phyloP scores from a whole-genome alignment of 2,329 filamentous ascomycete genomes.

The Leptographium galeiforme region DNA sequence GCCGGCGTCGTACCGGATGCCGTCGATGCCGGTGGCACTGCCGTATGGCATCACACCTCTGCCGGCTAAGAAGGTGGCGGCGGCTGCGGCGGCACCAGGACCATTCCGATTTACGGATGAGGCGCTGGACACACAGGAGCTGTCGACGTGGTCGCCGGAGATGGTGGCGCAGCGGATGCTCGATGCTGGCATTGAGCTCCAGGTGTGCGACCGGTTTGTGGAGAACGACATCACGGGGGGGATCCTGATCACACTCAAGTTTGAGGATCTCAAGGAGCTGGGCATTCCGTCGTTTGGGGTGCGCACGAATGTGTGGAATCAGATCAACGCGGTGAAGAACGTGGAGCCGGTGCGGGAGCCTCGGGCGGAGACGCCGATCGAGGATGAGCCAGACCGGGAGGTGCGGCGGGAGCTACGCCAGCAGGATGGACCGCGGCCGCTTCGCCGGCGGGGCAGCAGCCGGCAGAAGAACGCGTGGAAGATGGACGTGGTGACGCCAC shows the following conservation, averaged over 20 bases:
- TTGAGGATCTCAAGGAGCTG: constrained; percentile 73
- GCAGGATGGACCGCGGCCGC: constrained; percentile 16
- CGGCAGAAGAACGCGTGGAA: constrained; percentile 25
- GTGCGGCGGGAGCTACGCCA: constrained; percentile 28
- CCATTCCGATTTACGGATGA: constrained; percentile 43
- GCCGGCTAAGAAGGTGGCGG: constrained; percentile 22
- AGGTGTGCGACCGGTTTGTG: constrained; percentile 70
- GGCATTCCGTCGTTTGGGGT: constrained; percentile 73
- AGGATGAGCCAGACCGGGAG: constrained; percentile 41
- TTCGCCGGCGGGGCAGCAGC: constrained; percentile 27
- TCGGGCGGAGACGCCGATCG: constrained; percentile 44
- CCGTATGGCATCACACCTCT: constrained; percentile 24
- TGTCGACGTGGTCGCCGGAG: constrained; percentile 57
- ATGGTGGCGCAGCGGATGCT: constrained; percentile 82
- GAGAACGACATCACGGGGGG: constrained; percentile 85
- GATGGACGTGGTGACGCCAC: constrained; percentile 59
- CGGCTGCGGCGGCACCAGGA: constrained; percentile 19
- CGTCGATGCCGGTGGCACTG: constrained; percentile 18
- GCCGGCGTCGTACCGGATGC: not conserved
- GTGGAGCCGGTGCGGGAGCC: constrained; percentile 33
- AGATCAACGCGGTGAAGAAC: constrained; percentile 57
- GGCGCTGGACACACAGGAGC: constrained; percentile 43
- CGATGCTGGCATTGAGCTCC: constrained; percentile 63
- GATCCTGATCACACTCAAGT: constrained; percentile 80
- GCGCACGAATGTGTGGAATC: constrained; percentile 65